phyloP scores from a whole-genome alignment of 164 flowering plant species.

The Warburgia ugandensis region DNA sequence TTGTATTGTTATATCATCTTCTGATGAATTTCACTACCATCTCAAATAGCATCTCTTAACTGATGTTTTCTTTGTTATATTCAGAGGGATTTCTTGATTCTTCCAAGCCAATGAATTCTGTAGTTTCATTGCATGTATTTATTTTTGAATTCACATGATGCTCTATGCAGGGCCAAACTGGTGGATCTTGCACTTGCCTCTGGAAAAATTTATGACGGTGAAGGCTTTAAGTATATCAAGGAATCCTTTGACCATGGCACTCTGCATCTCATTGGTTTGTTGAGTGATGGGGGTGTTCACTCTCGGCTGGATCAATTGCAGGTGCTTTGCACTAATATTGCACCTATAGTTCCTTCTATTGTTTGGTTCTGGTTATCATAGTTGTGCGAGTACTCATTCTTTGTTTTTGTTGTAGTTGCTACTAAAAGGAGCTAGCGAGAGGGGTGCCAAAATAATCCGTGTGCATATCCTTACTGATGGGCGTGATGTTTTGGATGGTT shows the following conservation, averaged over 20 bases:
- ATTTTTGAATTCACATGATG: constrained; percentile 1
- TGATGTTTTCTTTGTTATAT: no score
- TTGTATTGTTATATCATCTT: no score
- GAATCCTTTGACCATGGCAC: constrained; percentile 62
- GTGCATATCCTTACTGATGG: constrained; percentile 93
- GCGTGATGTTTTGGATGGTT: constrained; percentile 94
- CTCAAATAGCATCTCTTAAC: no score
- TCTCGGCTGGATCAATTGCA: constrained; percentile 89
- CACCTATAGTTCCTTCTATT: background rate
- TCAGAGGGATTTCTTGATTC: no score
- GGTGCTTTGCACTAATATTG: constrained; percentile 45
- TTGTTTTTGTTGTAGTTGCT: constrained; percentile 46
- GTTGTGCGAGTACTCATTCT: background rate
- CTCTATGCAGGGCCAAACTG: constrained; percentile 69
- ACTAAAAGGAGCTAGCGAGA: constrained; percentile 77
- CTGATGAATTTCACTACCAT: no score
- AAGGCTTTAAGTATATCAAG: constrained; percentile 84
- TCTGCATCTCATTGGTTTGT: constrained; percentile 85
- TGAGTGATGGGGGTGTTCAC: constrained; percentile 99
- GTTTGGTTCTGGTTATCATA: background rate
- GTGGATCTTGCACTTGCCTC: constrained; percentile 87
- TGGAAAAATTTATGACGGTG: constrained; percentile 84
- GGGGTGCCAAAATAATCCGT: constrained; percentile 93
- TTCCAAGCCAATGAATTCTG: no score
- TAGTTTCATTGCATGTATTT: no score